A percentile compares a stretch with the other conserved stretches of the same genome.
Conservation (phyloP, 805 yeast species). For the Candida vartiovaarae region DNA sequence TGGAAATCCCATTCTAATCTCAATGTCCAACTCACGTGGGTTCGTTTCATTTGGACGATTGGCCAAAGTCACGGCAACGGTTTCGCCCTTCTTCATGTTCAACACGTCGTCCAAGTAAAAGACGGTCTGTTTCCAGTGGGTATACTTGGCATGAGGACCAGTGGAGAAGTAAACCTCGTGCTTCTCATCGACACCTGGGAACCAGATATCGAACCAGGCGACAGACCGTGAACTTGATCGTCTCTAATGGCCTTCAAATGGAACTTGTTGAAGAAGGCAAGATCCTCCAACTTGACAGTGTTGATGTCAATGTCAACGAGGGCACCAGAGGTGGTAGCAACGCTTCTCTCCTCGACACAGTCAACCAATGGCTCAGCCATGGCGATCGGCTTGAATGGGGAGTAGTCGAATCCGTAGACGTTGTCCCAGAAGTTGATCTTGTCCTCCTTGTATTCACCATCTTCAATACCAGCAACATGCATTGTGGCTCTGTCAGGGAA, state of each 20-base stretch:
- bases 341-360: slow-evolving; percentile 73
- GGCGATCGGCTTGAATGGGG: slow-evolving; percentile 82
- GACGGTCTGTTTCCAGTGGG: slow-evolving; percentile 99
- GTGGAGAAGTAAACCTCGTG: slow-evolving; percentile 76
- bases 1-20: slow-evolving; percentile 46
- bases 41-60: slow-evolving; percentile 71
- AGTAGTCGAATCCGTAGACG: slow-evolving; percentile 93
- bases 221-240: slow-evolving; percentile 83
- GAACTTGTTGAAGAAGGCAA: slow-evolving; percentile 70
- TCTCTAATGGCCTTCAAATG: slow-evolving; percentile 64
- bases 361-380: slow-evolving; percentile 95
- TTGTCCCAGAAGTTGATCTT: slow-evolving; percentile 93
- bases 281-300: slow-evolving; percentile 76
- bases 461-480: slow-evolving; percentile 89
- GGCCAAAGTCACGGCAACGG: slow-evolving; percentile 60
- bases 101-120: slow-evolving; percentile 82
- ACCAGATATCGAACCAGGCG: slow-evolving; percentile 92
- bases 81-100: slow-evolving; percentile 70
- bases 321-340: slow-evolving; percentile 65
- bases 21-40: slow-evolving; percentile 87
- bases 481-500: slow-evolving; percentile 92
- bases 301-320: slow-evolving; percentile 82
- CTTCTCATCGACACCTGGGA: slow-evolving; percentile 50
- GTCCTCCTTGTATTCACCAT: slow-evolving; percentile 84
- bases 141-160: slow-evolving; percentile 89